Conservation (phyloP, 805 yeast genomes). For the Metschnikowia koreensis region DNA sequence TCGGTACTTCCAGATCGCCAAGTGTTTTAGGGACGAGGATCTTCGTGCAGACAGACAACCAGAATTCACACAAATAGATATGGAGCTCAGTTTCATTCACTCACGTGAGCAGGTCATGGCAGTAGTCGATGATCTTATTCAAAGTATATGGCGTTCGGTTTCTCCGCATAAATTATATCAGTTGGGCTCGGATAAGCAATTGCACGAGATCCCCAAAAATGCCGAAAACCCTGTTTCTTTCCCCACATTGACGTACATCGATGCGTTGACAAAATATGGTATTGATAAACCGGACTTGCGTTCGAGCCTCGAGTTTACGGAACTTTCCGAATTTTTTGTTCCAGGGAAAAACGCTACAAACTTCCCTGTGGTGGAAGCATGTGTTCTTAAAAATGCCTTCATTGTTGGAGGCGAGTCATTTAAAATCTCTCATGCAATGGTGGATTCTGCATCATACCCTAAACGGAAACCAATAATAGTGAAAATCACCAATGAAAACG, state of each 20-base stretch:
- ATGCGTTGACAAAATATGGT: conserved; percentile 75
- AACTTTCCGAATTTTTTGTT: conserved; percentile 42
- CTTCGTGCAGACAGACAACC: conserved; percentile 94
- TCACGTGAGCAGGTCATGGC: conserved; percentile 61
- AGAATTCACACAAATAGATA: conserved; percentile 94
- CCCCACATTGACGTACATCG: conserved; percentile 55
- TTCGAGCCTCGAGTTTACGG: conserved; percentile 49
- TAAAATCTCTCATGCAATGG: conserved; percentile 38
- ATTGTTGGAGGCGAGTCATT: conserved; percentile 20
- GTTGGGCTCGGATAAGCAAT: conserved; percentile 29
- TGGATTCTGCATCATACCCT: conserved; percentile 46
- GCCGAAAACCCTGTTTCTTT: conserved; percentile 7
- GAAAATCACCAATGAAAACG: conserved; percentile 45
- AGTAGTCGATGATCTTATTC: conserved; percentile 59
- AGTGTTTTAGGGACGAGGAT: conserved; percentile 95
- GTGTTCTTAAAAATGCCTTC: conserved; percentile 57
- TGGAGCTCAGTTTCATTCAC: conserved; percentile 85
- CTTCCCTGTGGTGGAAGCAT: conserved; percentile 73
- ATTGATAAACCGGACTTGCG: conserved; percentile 94
- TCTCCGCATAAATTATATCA: conserved; percentile 39
- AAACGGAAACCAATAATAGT: conserved; percentile 58
- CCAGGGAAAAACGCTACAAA: conserved; percentile 30
- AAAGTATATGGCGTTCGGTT: conserved; percentile 53
- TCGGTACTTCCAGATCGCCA: conserved; percentile 85
- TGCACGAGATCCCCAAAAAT: conserved; percentile 21